Evolutionary conservation across 306 rosid genomes (phyloP), one percentile per base, ranked within the genome.

Genomic region (Crataegus laevigata): DNA sequence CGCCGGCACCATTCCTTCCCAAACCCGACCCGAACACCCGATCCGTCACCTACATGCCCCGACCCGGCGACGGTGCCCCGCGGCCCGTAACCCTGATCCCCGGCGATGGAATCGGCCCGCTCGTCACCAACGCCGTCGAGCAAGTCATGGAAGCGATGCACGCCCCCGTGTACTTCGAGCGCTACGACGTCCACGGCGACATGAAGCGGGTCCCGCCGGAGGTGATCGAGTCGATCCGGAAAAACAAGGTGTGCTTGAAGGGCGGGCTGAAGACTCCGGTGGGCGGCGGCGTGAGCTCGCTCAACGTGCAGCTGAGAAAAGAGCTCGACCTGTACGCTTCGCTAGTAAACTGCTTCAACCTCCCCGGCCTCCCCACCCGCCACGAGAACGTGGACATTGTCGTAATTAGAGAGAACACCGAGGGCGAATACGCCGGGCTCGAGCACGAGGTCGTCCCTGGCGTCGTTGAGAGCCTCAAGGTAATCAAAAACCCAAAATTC

Each of bases 401-500:
- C 22, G 96, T 91, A 19, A 90, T 94, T 60, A 84, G 97, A 73
- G 98, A 94, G 87, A 94, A 94, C 75, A 94, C 97, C 0, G 98
- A 94, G 80, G 98, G 98, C 0, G 98, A 94, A 81, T 94, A 94
- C 75, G n/a, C 97, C 0, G 98, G 98, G 2, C 91, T 94, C 57
- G 98, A 94, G 73, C 98, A 94, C 77, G 97, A 94, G 88, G 98
- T 94, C 55, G 89, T 91, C 79, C 97, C 97, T 5, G 98, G 98
- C 54, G 98, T 94, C 36, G 98, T 94, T 0, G 98, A 94, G 73
- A 91, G 97, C 79, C 97, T 94, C 63, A 94, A 94, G 96, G 97
- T 91, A 78, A 30, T 63, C 68, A 65, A 34, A 65, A 47, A 47
- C 54, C 6, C 19, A 47, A 47, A 61, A 17, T 62, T 38, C 21